Base-by-base conservation (phyloP, 2,329 filamentous ascomycete species). In the Ophiobolus disseminans region DNA sequence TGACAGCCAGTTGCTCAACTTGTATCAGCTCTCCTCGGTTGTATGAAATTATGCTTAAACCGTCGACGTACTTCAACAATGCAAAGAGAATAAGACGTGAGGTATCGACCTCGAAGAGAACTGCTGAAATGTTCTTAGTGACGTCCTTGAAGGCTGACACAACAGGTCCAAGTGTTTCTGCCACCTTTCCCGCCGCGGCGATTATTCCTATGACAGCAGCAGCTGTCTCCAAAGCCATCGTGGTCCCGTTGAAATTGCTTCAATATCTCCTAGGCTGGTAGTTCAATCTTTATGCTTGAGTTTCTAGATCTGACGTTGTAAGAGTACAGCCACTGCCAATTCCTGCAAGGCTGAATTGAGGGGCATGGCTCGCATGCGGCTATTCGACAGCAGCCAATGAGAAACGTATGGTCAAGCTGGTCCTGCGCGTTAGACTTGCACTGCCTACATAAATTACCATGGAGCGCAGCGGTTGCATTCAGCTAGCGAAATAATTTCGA, bases 121-220 rank as follows among this genome's bases (percentile, higher is more conserved):
- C 19, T 10, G 40, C 17, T 4, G 13, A 17, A 14, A 44, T 41
- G 23, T 42, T 39, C 14, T 57, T 45, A 5, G 35, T 31, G 3
- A 44, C 30, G 23, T 54, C 44, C 38, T 26, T 41, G 28, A 25
- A 40, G 26, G 36, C 28, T 37, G 47, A 40, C 6, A 57, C 36
- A 19, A 40, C 22, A 28, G 50, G 54, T 9, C 42, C 23, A 3
- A 57, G 34, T 11, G 31, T 48, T 38, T 57, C 46, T 16, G 41
- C 41, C 4, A 57, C 50, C 31, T 53, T 51, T 1, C 39, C 47
- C 3, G 53, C 46, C 8, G 50, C 53, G 3, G 47, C 44, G 1
- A 54, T 17, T n/a, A 57, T 53, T 9, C 53, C 47, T 22, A 54
- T 23, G 21, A 57, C 45, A 11, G 53, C 43, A 20, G 43, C 53